Conservation (phyloP, 2,329 filamentous ascomycete genomes). For the Pyrenochaeta sp. region DNA sequence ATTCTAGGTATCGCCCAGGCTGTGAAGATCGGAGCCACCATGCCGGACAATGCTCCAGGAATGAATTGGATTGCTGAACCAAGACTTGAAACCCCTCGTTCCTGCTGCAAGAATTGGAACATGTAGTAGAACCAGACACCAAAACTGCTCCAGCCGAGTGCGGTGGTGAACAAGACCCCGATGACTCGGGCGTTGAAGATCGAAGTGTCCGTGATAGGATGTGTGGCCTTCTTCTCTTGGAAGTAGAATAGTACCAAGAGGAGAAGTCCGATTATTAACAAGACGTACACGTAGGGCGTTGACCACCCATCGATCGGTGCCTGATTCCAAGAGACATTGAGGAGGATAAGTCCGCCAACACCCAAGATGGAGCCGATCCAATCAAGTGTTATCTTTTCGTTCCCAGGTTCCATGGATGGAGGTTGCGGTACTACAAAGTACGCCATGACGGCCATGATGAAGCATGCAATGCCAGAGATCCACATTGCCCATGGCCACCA, state of each 20-base stretch:
- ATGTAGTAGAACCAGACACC: slow-evolving; percentile 44
- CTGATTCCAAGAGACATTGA: slow-evolving; percentile 74
- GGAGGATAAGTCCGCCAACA: slow-evolving; percentile 62
- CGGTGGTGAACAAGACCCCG: no score
- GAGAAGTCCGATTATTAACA: slow-evolving; percentile 65
- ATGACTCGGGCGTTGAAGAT: no score
- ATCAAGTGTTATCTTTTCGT: slow-evolving; percentile 51
- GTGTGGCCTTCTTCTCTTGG: no score
- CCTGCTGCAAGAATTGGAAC: slow-evolving; percentile 36
- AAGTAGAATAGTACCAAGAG: no score
- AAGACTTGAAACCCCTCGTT: slow-evolving; percentile 34
- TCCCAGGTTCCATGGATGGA: no score
- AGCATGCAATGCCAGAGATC: slow-evolving; percentile 51
- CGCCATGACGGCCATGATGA: slow-evolving; percentile 47
- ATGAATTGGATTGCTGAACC: slow-evolving; percentile 32
- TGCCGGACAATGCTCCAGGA: slow-evolving; percentile 38
- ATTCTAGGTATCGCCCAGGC: slow-evolving; percentile 40
- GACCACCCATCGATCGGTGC: slow-evolving; percentile 67
- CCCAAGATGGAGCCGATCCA: slow-evolving; percentile 58
- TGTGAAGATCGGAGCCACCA: slow-evolving; percentile 41
- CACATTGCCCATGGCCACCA: slow-evolving; percentile 65
- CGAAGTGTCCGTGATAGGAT: no score
- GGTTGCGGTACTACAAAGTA: no score
- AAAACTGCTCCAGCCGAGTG: no score
- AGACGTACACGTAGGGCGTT: slow-evolving; percentile 62